These are phyloP conservation scores for Colletotrichum sublineola DNA, from an alignment of 2,329 filamentous ascomycete species.

Conservation along the genomic window DNA sequence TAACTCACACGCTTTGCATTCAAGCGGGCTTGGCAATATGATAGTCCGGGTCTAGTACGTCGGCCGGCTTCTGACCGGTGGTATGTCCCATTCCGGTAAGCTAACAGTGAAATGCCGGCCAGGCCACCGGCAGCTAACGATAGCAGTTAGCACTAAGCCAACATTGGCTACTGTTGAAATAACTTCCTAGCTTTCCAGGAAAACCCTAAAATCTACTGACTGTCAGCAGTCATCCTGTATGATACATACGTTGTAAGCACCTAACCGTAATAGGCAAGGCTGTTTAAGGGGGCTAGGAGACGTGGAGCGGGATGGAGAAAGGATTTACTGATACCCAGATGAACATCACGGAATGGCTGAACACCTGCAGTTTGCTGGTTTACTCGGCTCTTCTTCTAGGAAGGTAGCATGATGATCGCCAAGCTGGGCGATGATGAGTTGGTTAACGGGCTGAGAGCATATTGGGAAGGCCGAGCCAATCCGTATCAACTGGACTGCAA, in stretches of 20 bases:
- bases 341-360: background rate
- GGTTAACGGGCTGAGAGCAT: constrained; percentile 5
- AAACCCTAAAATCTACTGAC: background rate
- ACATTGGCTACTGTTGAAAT: background rate
- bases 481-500: constrained; percentile 3
- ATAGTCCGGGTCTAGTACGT: constrained; percentile 15
- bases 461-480: constrained; percentile 30
- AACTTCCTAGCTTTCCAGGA: background rate
- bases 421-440: background rate
- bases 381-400: constrained; percentile 24
- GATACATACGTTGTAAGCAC: background rate
- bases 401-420: constrained; percentile 20
- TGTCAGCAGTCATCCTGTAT: background rate
- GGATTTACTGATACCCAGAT: background rate
- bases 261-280: background rate
- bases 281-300: background rate
- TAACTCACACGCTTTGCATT: constrained; percentile 1
- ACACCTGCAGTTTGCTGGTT: constrained; percentile 4
- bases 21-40: constrained; percentile 8
- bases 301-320: background rate
- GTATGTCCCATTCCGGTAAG: constrained; percentile 29
- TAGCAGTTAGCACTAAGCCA: background rate
- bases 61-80: constrained; percentile 18
- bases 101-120: constrained; percentile 11
- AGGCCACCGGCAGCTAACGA: background rate